A percentile compares a stretch with the other conserved stretches of the same genome.
phyloP scores from a whole-genome alignment of 495 filamentous ascomycete species.

The Daldinia loculata region DNA sequence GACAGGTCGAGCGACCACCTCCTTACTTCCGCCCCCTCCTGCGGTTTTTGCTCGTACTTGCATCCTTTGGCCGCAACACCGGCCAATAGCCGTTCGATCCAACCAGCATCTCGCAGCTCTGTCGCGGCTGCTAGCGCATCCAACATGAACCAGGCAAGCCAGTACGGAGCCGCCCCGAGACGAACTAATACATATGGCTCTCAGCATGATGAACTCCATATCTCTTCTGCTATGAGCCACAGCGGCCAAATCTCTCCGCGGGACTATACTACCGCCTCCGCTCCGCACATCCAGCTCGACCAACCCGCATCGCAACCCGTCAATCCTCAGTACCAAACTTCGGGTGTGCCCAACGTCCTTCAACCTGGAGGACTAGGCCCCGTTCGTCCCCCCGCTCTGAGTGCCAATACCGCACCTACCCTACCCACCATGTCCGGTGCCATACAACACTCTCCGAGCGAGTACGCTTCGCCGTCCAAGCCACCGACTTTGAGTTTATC shows the following conservation, averaged over 20 bases:
- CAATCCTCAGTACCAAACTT: conserved; percentile 65
- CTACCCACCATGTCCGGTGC: conserved; percentile 68
- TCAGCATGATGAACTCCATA: conserved; percentile 78
- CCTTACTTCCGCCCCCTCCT: conserved; percentile 3
- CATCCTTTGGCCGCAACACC: conserved; percentile 21
- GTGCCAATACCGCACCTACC: conserved; percentile 74
- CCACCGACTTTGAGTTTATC: conserved; percentile 67
- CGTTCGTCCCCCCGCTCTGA: conserved; percentile 69
- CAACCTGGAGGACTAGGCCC: conserved; percentile 65
- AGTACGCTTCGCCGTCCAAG: conserved; percentile 72
- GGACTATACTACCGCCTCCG: conserved; percentile 56
- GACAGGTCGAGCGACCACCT: conserved; percentile 9
- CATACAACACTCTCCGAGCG: conserved; percentile 64
- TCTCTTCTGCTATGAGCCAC: conserved; percentile 66
- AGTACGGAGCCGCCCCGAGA: conserved; percentile 55
- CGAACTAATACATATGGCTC: conserved; percentile 55
- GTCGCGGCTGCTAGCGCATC: conserved; percentile 56
- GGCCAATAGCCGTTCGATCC: conserved; percentile 43
- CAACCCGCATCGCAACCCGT: conserved; percentile 54
- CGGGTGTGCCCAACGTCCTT: conserved; percentile 72
- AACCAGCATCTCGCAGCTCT: conserved; percentile 61
- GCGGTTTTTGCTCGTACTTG: conserved; percentile 3
- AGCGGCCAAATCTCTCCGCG: conserved; percentile 57
- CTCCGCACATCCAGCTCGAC: conserved; percentile 74
- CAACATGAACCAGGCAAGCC: conserved; percentile 63